Base-by-base conservation (phyloP, 179 eudicot species). In the Beta lomatogona region DNA sequence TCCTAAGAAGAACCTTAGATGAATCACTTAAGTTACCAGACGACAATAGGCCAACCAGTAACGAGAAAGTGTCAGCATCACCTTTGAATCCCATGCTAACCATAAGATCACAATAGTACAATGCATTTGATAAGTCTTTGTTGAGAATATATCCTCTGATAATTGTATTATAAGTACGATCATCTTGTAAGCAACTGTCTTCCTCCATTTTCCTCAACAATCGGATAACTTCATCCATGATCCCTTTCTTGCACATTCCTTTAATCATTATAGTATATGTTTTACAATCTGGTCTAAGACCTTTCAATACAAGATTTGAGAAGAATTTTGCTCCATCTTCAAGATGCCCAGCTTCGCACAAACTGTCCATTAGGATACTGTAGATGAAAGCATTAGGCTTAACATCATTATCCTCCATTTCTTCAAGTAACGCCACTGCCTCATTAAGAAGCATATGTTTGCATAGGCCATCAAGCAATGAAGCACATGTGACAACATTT, bases 231-330 rank as follows among this genome's bases (percentile, higher is more conserved):
- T 52, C 75, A 10, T 22, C 10, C 25, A 72, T 54, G 25, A 72
- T 22, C 44, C 59, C 75, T 13, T 72, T 72, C 9, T 54, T 57
- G 25, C 64, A 74, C 41, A 36, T 36, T 36, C 77, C 77, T 18
- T 57, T 74, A 3, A 54, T 55, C 22, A 74, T 5, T 74, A 9
- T 55, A 55, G 2, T 57, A 64, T 55, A 74, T 12, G 7, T 16
- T 13, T 15, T 41, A 6, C 12, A 3, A 57, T 28, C 3, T 1
- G 50, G 77, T 18, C 7, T 48, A 0, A 72, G 14, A 9, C 75
- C 75, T 13, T 72, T 50, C 8, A 5, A 54, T 45, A n/a, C 18
- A 14, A 72, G 75, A 72, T 13, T 18, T 50, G 22, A 25, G 60
- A 50, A 72, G 21, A 71, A 8, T 0, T 46, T 41, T 7, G 9